Base-by-base conservation (phyloP, 1,284 basidiomycete species). In the Ceratobasidium sp. region DNA sequence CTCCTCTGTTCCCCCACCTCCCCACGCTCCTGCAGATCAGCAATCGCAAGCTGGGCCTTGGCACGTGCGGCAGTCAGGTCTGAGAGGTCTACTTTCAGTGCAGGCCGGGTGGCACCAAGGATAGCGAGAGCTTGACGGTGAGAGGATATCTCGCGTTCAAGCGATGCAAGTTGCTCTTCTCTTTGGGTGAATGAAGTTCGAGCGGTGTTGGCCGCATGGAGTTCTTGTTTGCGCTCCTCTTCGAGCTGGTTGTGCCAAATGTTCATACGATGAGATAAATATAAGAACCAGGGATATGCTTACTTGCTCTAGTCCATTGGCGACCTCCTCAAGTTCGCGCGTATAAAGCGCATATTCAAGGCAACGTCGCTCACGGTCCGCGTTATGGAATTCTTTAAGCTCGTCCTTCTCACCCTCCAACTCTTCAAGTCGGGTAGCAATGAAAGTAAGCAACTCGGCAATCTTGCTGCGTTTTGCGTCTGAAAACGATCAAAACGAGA, bases 351-450 rank as follows among this genome's bases (percentile, higher is more conserved):
- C 95, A 84, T 99, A 99, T 84, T 99, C 98, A 81, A 99, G 88
- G 85, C 97, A 98, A 75, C 97, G 89, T 66, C 97, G 89, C 80
- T 99, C 96, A 84, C 95, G 94, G 84, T 99, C 98, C 84, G 97
- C 97, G 81, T 94, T 92, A 84, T 98, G 96, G 84, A 96, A 99
- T 84, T 98, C 96, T 83, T 97, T 97, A 73, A 99, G 87, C 85
- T 99, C 98, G 81, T 97, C 95, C 85, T 99, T 99, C 86, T 99
- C 98, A 82, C 97, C 95, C 83, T 99, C 97, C 4, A 99, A 91
- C 86, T 99, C 98, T 5, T 89, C 87, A 70, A 99, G 87, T 2
- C 97, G 92, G 12, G 94, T 92, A 81, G 99, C 95, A 82, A 99
- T 99, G 84, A 95, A 97, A 1, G 93, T 91, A 42, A 99, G 89